These are phyloP conservation scores for Citrus mangshanensis DNA, from an alignment of 345 rosid species.

Conservation along the genomic window DNA sequence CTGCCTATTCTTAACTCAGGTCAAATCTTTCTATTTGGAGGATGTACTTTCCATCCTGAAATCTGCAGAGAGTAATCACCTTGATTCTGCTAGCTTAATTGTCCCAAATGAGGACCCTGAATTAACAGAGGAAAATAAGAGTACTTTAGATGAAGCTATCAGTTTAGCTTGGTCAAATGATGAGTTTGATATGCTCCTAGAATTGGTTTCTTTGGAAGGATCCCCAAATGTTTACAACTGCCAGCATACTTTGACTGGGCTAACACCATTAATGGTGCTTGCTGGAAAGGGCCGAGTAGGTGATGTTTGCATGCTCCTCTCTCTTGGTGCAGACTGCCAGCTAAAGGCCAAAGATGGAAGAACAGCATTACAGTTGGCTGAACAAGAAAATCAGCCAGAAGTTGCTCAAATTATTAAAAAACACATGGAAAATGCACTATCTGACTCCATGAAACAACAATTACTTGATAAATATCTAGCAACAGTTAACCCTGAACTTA, in stretches of 20 bases:
- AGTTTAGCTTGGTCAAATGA: slow-evolving; percentile 73
- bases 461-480: slow-evolving; percentile 70
- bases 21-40: slow-evolving; percentile 67
- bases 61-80: slow-evolving; percentile 53
- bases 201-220: slow-evolving; percentile 63
- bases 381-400: slow-evolving; percentile 62
- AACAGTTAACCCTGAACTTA: slow-evolving; percentile 51
- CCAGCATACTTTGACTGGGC: slow-evolving; percentile 67
- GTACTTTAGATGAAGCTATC: slow-evolving; percentile 81
- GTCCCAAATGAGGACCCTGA: slow-evolving; percentile 32
- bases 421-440: slow-evolving; percentile 35
- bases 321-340: slow-evolving; percentile 65
- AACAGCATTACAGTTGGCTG: slow-evolving; percentile 71
- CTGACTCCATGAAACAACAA: slow-evolving; percentile 42
- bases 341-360: slow-evolving; percentile 54
- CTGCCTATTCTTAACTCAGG: slow-evolving; percentile 43
- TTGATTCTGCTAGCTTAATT: slow-evolving; percentile 36
- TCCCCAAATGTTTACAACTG: slow-evolving; percentile 54
- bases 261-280: slow-evolving; percentile 85
- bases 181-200: slow-evolving; percentile 76
- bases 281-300: slow-evolving; percentile 82
- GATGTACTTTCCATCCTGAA: slow-evolving; percentile 79
- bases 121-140: slow-evolving; percentile 60
- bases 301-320: slow-evolving; percentile 84
- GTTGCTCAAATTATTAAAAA: slow-evolving; percentile 57